Conservation (phyloP, 805 yeast genomes). For the Jamesozyma hellenica region DNA sequence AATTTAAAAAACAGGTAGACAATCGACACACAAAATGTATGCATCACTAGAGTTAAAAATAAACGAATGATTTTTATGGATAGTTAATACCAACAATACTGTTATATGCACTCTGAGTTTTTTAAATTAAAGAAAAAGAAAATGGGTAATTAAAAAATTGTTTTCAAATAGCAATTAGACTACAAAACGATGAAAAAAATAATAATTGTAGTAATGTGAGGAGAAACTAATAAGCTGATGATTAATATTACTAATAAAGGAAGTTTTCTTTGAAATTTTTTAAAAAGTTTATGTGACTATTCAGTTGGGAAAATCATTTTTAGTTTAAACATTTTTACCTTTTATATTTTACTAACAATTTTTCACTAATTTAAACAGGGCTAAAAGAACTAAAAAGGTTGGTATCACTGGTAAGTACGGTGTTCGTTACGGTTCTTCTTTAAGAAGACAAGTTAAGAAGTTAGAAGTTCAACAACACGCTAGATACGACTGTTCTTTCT, state of each 20-base stretch:
- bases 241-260: too few relatives aligned
- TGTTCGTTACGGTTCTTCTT: constrained; percentile 99
- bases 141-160: too few relatives aligned
- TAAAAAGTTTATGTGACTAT: too few relatives aligned
- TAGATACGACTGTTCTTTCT: constrained; percentile 98
- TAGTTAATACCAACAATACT: not conserved
- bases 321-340: not conserved
- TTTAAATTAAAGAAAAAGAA: too few relatives aligned
- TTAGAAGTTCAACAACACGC: constrained; percentile 98
- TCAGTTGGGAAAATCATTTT: too few relatives aligned
- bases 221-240: too few relatives aligned
- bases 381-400: constrained; percentile 99
- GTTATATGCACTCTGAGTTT: too few relatives aligned
- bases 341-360: constrained; percentile 1
- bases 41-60: not conserved
- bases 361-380: constrained; percentile 43
- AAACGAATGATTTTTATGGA: not conserved
- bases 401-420: constrained; percentile 99
- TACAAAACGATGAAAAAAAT: too few relatives aligned
- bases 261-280: too few relatives aligned
- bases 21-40: constrained; percentile 13
- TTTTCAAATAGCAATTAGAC: too few relatives aligned
- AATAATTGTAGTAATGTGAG: too few relatives aligned
- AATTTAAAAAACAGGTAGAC: constrained; percentile 3
- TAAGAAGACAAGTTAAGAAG: constrained; percentile 99